Percentiles rank a stretch among this genome's conserved stretches.
phyloP scores from a whole-genome alignment of 768 basidiomycete genomes.

The Serendipita indica region DNA sequence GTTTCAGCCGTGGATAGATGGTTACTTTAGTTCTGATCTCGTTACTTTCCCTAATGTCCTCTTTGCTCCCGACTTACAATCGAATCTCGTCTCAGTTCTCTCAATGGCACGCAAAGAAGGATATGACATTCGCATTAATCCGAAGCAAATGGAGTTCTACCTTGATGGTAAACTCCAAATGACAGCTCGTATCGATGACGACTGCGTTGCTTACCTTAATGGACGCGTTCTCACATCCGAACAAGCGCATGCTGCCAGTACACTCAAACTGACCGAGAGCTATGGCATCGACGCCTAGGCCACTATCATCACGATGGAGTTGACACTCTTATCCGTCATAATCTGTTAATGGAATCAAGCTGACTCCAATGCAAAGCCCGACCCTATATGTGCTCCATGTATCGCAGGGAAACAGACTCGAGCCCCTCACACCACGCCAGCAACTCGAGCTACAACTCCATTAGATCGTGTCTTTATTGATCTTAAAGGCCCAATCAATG shows the following conservation, averaged over 20 bases:
- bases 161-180: conserved; percentile 11
- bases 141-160: neutral
- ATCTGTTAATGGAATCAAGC: conserved; percentile 20
- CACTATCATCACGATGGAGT: conserved; percentile 20
- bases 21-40: neutral
- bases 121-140: neutral
- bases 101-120: neutral
- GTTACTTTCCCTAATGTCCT: conserved; percentile 11
- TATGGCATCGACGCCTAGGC: conserved; percentile 23
- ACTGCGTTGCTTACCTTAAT: conserved; percentile 18
- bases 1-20: conserved; percentile 4
- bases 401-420: conserved; percentile 28
- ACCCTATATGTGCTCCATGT: conserved; percentile 24
- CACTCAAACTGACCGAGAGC: conserved; percentile 17
- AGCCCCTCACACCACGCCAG: conserved; percentile 15
- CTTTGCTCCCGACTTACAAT: conserved; percentile 5
- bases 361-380: conserved; percentile 16
- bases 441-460: conserved; percentile 2
- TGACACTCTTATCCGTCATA: conserved; percentile 11
- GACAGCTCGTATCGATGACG: conserved; percentile 18
- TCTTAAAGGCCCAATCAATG: conserved; percentile 20
- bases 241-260: conserved; percentile 13
- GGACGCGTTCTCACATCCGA: conserved; percentile 14
- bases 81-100: conserved; percentile 10
- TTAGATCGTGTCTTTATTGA: conserved; percentile 22